These are phyloP conservation scores for Ascochyta pisi DNA, from an alignment of 2,329 filamentous ascomycete genomes.

Conservation along the genomic window DNA sequence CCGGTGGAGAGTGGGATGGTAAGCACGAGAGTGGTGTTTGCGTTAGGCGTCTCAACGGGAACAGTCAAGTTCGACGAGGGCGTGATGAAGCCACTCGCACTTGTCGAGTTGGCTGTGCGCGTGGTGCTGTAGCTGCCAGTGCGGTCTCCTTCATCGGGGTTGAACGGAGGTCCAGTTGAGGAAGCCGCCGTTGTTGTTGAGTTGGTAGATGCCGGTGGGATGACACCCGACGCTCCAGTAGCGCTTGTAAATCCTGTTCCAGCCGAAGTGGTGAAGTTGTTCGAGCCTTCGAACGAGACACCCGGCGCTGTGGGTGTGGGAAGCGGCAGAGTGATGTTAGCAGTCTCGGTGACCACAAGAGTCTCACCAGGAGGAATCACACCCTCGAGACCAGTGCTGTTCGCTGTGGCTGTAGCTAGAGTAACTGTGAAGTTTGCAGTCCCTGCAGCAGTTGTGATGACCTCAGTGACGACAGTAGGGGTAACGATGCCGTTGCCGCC, in stretches of 20 bases:
- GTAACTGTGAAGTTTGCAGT: conserved; percentile 9
- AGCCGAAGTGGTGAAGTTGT: conserved; percentile 14
- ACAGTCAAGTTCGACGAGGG: conserved; percentile 1
- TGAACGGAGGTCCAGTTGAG: not conserved
- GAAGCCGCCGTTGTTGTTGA: not conserved
- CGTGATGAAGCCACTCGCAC: conserved; percentile 13
- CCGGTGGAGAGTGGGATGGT: conserved; percentile 7
- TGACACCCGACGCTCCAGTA: not conserved
- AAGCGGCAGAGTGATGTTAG: conserved; percentile 2
- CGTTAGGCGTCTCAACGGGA: conserved; percentile 1
- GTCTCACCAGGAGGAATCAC: conserved; percentile 17
- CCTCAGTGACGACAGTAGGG: conserved; percentile 11
- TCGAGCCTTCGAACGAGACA: conserved; percentile 9
- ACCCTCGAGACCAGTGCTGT: conserved; percentile 17
- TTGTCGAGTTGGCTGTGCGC: conserved; percentile 12
- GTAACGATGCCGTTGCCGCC: conserved; percentile 13
- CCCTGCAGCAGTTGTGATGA: conserved; percentile 6
- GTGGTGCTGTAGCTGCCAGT: not conserved
- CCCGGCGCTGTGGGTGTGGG: not conserved
- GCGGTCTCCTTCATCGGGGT: not conserved
- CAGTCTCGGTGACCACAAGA: not conserved
- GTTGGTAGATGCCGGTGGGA: conserved; percentile 6
- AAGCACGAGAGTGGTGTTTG: conserved; percentile 1
- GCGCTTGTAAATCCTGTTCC: conserved; percentile 5
- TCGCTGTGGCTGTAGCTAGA: conserved; percentile 6